Percentiles rank a stretch among this genome's conserved stretches.
Conservation (phyloP, 495 filamentous ascomycete species). For the Chaetomidium leptoderma region DNA sequence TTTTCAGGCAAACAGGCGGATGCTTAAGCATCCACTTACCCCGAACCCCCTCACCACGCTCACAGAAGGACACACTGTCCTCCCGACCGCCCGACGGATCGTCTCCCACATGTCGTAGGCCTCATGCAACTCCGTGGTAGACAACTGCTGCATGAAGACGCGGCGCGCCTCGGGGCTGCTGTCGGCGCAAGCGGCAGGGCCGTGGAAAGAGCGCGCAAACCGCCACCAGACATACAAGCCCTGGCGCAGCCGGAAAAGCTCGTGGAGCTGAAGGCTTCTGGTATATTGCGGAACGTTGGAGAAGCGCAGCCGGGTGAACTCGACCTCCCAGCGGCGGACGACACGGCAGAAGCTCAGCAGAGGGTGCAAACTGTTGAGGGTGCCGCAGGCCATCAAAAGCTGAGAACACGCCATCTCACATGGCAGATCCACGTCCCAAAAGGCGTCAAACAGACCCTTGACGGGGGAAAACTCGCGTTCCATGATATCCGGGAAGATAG, state of each 20-base stretch:
- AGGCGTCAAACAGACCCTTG: constrained; percentile 55
- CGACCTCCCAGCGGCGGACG: constrained; percentile 58
- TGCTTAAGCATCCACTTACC: too few relatives aligned
- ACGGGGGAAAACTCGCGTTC: constrained; percentile 57
- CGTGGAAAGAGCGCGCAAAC: constrained; percentile 38
- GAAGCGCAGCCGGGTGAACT: constrained; percentile 71
- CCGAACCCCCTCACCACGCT: constrained; percentile 27
- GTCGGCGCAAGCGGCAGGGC: constrained; percentile 11
- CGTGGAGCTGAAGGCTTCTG: constrained; percentile 55
- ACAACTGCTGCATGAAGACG: constrained; percentile 31
- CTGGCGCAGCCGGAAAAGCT: constrained; percentile 57
- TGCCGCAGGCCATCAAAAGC: neutral
- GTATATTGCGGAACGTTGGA: constrained; percentile 53
- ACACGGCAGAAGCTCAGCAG: constrained; percentile 50
- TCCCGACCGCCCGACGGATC: constrained; percentile 30
- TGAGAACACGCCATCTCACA: neutral
- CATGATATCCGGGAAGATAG: constrained; percentile 28
- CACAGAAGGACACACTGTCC: constrained; percentile 37
- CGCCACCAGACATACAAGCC: constrained; percentile 70
- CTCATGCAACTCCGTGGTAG: constrained; percentile 36
- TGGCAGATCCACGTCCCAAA: constrained; percentile 34
- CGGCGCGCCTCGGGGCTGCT: constrained; percentile 25
- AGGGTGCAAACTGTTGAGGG: neutral
- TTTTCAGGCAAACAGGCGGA: too few relatives aligned
- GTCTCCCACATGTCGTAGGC: constrained; percentile 32